A percentile compares a stretch with the other conserved stretches of the same genome.
Conservation (phyloP, 345 rosid genomes). For the Mercurialis annua region DNA sequence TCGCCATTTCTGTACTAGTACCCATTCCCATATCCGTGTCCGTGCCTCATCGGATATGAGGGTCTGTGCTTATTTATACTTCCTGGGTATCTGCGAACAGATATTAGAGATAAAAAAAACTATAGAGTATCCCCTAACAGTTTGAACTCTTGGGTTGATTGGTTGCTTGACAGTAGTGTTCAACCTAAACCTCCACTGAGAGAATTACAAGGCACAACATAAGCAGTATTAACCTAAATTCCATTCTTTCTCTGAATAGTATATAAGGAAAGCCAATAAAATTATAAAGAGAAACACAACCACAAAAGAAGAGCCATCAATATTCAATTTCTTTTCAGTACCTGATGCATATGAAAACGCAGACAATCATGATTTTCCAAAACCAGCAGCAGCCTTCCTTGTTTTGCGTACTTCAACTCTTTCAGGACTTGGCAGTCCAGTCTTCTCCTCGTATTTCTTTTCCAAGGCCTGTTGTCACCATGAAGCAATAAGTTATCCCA, state of each 20-base stretch:
- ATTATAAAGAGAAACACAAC: not conserved
- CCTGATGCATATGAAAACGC: conserved; percentile 18
- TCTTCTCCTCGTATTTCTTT: conserved; percentile 70
- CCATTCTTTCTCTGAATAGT: not conserved
- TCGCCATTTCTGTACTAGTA: no score
- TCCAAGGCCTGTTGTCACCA: conserved; percentile 56
- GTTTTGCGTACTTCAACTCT: conserved; percentile 48
- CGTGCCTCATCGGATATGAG: no score
- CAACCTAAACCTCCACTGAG: conserved; percentile 2
- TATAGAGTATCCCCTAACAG: no score
- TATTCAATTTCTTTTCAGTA: not conserved
- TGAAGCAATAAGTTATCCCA: not conserved
- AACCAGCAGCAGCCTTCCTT: conserved; percentile 68
- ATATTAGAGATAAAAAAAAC: no score
- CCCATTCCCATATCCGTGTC: no score
- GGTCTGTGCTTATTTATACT: no score
- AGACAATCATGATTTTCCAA: conserved; percentile 59
- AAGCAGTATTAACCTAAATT: conserved; percentile 1
- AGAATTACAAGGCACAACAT: not conserved
- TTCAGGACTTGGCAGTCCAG: conserved; percentile 82
- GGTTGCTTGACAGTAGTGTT: no score
- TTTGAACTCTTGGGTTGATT: no score
- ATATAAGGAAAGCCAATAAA: not conserved
- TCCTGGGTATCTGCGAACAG: no score
- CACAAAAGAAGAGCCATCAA: no score